Percentiles rank a stretch among this genome's conserved stretches.
Conservation (phyloP, 2,329 filamentous ascomycete species). For the Aspergillus sp. region DNA sequence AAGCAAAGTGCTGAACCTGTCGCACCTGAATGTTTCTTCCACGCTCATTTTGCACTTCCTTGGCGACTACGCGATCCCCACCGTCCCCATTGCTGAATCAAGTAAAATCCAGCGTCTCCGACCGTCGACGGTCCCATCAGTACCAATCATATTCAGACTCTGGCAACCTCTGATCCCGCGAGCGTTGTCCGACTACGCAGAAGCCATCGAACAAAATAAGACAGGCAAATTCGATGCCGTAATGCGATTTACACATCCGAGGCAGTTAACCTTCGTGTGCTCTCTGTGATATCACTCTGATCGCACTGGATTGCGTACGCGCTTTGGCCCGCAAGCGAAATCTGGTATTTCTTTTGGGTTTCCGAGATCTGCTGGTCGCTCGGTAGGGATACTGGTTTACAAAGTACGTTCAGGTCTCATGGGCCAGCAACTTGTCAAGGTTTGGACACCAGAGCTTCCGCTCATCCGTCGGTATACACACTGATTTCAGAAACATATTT, state of each 20-base stretch:
- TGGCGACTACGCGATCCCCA: not conserved
- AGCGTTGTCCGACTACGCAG: not conserved
- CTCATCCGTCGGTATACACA: not conserved
- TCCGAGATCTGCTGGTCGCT: not conserved
- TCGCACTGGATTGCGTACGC: conserved; percentile 5
- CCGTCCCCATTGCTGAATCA: conserved; percentile 6
- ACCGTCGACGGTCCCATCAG: not conserved
- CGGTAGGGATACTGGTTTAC: not conserved
- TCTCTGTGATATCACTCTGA: conserved; percentile 2
- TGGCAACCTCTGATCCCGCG: not conserved
- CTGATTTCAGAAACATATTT: not conserved
- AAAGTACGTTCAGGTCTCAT: not conserved
- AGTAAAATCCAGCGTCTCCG: conserved; percentile 4
- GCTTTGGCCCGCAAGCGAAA: conserved; percentile 2
- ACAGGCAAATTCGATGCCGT: not conserved
- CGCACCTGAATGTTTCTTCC: not conserved
- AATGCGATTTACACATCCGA: not conserved
- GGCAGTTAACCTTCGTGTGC: not conserved
- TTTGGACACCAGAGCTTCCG: not conserved
- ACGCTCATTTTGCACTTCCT: conserved; percentile 1
- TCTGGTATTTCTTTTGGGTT: conserved; percentile 1
- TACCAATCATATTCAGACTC: not conserved
- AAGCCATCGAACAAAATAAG: not conserved
- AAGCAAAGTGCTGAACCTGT: not conserved
- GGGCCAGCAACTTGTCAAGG: not conserved